Evolutionary conservation across 2,329 filamentous ascomycete species (phyloP), one percentile per base, ranked within the genome.

Genomic region (Dothidotthia symphoricarpi): DNA sequence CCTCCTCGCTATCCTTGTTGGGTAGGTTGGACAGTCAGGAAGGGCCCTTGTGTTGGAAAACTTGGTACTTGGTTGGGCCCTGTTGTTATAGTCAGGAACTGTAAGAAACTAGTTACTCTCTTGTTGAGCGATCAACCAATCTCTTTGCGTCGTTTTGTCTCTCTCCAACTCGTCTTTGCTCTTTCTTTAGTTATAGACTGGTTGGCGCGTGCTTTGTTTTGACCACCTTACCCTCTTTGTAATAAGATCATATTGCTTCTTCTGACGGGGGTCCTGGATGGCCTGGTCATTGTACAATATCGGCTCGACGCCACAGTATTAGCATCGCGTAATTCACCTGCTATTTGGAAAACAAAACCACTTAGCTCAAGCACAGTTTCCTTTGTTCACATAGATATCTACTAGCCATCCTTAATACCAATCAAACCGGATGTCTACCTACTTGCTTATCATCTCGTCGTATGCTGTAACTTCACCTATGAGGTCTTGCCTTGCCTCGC

Each of bases 71-170:
- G 31, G 36, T 28, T 36, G 32, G 32, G 28, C 28, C 26, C 31
- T 34, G 36, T 41, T 34, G 28, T 16, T 31, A 17, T 31, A 31
- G 28, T 13, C 16, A 9, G 28, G 41, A 27, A 27, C 13, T 12
- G 36, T 34, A 27, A 41, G 39, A 44, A 37, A 44, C n/a, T 40
- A 44, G 37, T 34, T 40, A 44, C 31, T 34, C 31, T 34, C 32
- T 22, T 46, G 42, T 45, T 45, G 42, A 45, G 42, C 42, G 43
- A 46, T 46, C 43, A 46, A 46, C 43, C 41, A 40, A 8, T 44
- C 37, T 44, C 41, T 31, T 44, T 44, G 41, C 34, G 37, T 45
- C 24, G 16, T 40, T 31, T 36, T 36, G 27, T 39, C 38, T 33
- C 16, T 27, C 38, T 28, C 16, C 19, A 22, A n/a, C n/a, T n/a